Base-by-base conservation (phyloP, 208 protist genomes). In the Acanthamoeba royreba region DNA sequence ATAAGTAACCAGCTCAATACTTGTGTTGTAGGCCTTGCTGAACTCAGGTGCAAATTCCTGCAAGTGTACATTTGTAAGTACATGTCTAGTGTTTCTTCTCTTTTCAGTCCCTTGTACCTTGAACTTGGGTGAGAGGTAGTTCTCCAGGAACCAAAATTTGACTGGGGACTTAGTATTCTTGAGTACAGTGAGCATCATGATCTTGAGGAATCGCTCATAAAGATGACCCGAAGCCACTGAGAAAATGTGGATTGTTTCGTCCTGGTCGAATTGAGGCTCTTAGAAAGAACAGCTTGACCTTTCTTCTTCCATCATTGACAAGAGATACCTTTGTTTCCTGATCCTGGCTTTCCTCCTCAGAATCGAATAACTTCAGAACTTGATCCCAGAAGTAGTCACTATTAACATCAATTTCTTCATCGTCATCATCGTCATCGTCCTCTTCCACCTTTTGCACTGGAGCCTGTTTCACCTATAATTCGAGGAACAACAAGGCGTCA, bases 81-180 rank as follows among this genome's bases (percentile, higher is more conserved):
- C n/a, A n/a, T n/a, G n/a, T n/a, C n/a, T n/a, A n/a, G n/a, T n/a
- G n/a, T n/a, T n/a, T n/a, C n/a, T n/a, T n/a, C n/a, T n/a, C n/a
- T n/a, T n/a, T n/a, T n/a, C n/a, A n/a, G n/a, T n/a, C n/a, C n/a
- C n/a, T n/a, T n/a, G n/a, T n/a, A 92, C 94, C 95, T 99, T 99
- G 93, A 99, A 99, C 69, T 97, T 93, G 19, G 99, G 99, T 4
- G 98, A 99, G 0, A 99, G 93, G 93, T 99, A 99, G 94, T 99
- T 99, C 47, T 99, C 97, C 47, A 99, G 96, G 9, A 99, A 97
- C 99, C 99, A 99, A 94, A 99, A 99, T 95, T 99, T 99, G 79
- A 99, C 98, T 49, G 97, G 96, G 52, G 95, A 92, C 83, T 99
- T 95, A 0, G 98, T 98, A 35, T 98, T 96, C n/a, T 97, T 97